Evolutionary conservation across 2,329 filamentous ascomycete genomes (phyloP).

Genomic region (Plectosphaerella cucumerina): DNA sequence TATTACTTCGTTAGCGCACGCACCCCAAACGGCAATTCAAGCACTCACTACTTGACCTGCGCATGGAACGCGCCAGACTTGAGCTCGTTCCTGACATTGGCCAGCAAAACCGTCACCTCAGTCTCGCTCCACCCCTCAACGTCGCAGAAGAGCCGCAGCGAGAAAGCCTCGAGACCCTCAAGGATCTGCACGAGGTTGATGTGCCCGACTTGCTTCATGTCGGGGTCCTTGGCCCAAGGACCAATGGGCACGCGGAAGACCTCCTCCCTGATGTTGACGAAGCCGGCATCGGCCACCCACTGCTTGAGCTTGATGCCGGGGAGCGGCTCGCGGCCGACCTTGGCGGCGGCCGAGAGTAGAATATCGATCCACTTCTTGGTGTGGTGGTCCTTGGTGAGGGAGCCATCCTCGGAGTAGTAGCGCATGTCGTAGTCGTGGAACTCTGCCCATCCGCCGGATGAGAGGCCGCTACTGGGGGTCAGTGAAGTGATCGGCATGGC

Average conservation of each 20-base stretch:
- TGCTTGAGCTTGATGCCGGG: constrained; percentile 18
- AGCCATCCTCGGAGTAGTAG: constrained; percentile 18
- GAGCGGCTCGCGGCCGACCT: constrained; percentile 20
- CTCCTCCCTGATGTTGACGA: constrained; percentile 28
- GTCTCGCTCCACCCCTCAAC: constrained; percentile 20
- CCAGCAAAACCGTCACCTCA: constrained; percentile 22
- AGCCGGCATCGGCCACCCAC: constrained; percentile 33
- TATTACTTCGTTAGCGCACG: neutral
- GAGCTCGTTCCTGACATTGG: constrained; percentile 22
- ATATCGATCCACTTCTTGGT: constrained; percentile 11
- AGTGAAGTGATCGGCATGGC: too few relatives aligned
- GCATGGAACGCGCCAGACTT: constrained; percentile 20
- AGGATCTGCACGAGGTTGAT: constrained; percentile 11
- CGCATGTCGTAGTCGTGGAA: constrained; percentile 17
- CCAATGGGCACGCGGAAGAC: constrained; percentile 30
- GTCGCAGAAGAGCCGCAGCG: constrained; percentile 21
- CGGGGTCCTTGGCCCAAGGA: constrained; percentile 30
- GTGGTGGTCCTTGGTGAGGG: constrained; percentile 6
- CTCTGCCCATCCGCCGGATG: constrained; percentile 27
- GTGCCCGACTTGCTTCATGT: constrained; percentile 28
- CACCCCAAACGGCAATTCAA: neutral
- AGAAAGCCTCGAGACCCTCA: constrained; percentile 18
- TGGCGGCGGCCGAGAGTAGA: constrained; percentile 8
- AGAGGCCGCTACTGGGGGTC: constrained; percentile 19
- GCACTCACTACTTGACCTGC: constrained; percentile 16